Evolutionary conservation across 768 basidiomycete species (phyloP).

Genomic region (Trametes cingulata): DNA sequence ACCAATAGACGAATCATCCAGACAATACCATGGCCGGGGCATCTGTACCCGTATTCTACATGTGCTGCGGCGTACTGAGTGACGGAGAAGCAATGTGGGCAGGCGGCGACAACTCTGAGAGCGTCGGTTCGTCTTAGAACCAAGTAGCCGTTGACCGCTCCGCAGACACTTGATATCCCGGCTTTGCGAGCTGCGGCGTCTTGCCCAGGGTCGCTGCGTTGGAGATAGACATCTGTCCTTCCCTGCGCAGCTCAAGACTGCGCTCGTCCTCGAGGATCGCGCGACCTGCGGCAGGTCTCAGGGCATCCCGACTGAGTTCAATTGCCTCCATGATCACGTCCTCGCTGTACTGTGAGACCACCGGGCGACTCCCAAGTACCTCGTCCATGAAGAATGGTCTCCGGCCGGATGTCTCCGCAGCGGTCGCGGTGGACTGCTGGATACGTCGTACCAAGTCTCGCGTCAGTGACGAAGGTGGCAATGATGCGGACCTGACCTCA

Average conservation of each 20-base stretch:
- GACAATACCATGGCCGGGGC: constrained; percentile 8
- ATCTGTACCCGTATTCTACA: constrained; percentile 2
- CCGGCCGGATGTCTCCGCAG: constrained; percentile 34
- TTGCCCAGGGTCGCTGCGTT: constrained; percentile 22
- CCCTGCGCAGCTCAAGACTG: constrained; percentile 41
- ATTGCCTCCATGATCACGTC: constrained; percentile 34
- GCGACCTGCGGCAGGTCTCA: constrained; percentile 16
- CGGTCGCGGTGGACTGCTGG: constrained; percentile 25
- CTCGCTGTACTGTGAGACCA: constrained; percentile 31
- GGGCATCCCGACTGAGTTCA: constrained; percentile 25
- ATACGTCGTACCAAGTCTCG: constrained; percentile 23
- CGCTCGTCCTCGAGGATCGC: constrained; percentile 33
- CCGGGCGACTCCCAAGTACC: constrained; percentile 44
- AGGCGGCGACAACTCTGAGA: constrained; percentile 4
- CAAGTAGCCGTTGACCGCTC: constrained; percentile 46
- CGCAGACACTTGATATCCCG: constrained; percentile 39
- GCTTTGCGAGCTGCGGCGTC: constrained; percentile 7
- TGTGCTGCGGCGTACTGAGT: constrained; percentile 19
- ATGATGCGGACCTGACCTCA: constrained; percentile 9
- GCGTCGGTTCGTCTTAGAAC: constrained; percentile 15
- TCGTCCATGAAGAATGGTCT: constrained; percentile 48
- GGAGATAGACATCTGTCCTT: constrained; percentile 34
- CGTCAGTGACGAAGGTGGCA: constrained; percentile 21
- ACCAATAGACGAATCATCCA: constrained; percentile 2
- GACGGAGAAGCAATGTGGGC: constrained; percentile 8